These are phyloP conservation scores for Bipolaris oryzae DNA, from an alignment of 2,329 filamentous ascomycete genomes.

Conservation along the genomic window DNA sequence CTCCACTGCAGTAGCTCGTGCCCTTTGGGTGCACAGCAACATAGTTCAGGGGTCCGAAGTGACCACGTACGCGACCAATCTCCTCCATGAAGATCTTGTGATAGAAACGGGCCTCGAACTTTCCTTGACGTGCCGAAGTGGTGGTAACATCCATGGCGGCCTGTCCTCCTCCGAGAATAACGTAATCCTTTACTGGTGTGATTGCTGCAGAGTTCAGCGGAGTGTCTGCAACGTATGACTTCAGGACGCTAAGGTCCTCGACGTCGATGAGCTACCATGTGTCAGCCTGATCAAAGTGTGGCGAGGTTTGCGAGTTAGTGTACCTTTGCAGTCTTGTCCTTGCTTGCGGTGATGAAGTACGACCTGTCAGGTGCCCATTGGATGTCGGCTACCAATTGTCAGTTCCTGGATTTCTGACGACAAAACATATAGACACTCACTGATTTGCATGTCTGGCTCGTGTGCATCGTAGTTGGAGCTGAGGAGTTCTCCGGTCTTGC, in stretches of 20 bases:
- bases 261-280: conserved; percentile 73
- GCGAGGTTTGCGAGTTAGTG: background rate
- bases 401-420: conserved; percentile 51
- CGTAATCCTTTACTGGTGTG: conserved; percentile 94
- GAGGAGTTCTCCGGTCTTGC: conserved; percentile 84
- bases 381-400: conserved; percentile 80
- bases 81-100: conserved; percentile 99
- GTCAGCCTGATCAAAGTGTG: conserved; percentile 6
- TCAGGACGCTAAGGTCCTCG: conserved; percentile 86
- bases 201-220: conserved; percentile 95
- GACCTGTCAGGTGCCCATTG: conserved; percentile 94
- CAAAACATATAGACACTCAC: conserved; percentile 7
- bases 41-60: conserved; percentile 97
- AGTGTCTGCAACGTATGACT: conserved; percentile 90
- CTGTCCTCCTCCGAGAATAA: conserved; percentile 97
- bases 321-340: conserved; percentile 96
- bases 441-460: conserved; percentile 83
- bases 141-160: conserved; percentile 99
- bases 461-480: conserved; percentile 81
- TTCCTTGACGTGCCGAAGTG: conserved; percentile 90
- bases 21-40: conserved; percentile 92
- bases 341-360: conserved; percentile 97
- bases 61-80: conserved; percentile 93
- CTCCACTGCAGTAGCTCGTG: conserved; percentile 90
- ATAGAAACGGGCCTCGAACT: conserved; percentile 99